phyloP scores from a whole-genome alignment of 495 filamentous ascomycete species.

The Penicillium alfredii region DNA sequence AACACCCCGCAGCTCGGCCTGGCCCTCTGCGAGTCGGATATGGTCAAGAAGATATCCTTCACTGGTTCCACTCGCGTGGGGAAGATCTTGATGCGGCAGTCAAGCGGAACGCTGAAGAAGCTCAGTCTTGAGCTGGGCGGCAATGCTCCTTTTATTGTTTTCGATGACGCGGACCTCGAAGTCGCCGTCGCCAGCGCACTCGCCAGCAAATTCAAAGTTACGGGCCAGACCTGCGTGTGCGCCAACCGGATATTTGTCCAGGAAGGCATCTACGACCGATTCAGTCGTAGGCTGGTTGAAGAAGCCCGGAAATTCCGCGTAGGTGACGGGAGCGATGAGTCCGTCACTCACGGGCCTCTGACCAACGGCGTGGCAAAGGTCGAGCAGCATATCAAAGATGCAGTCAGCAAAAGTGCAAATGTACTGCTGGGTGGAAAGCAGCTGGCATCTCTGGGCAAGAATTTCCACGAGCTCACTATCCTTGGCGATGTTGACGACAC shows the following conservation, averaged over 20 bases:
- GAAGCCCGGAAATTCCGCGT: conserved; percentile 44
- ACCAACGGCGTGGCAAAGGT: conserved; percentile 27
- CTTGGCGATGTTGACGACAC: conserved; percentile 57
- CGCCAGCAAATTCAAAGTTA: conserved; percentile 45
- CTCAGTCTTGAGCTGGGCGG: conserved; percentile 49
- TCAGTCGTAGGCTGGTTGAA: conserved; percentile 40
- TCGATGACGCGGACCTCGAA: conserved; percentile 48
- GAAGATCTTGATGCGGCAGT: conserved; percentile 46
- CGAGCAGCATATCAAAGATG: conserved; percentile 13
- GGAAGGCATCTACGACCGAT: conserved; percentile 38
- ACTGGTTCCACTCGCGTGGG: conserved; percentile 48
- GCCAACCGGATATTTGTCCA: conserved; percentile 60
- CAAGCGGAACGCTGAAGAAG: conserved; percentile 44
- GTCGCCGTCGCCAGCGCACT: conserved; percentile 38
- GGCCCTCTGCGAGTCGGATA: conserved; percentile 33
- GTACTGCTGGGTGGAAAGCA: conserved; percentile 9
- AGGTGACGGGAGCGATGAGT: conserved; percentile 46
- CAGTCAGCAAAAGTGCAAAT: conserved; percentile 9
- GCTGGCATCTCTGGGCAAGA: neutral
- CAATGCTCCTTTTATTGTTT: conserved; percentile 50
- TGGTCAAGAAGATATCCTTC: conserved; percentile 46
- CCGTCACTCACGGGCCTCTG: conserved; percentile 51
- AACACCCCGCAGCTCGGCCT: conserved; percentile 40
- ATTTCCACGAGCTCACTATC: conserved; percentile 65
- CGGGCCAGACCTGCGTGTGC: conserved; percentile 59